Evolutionary conservation across 1,139 yeast genomes (phyloP), one percentile per base, ranked within the genome.

Genomic region (Yamadazyma trypodendri): DNA sequence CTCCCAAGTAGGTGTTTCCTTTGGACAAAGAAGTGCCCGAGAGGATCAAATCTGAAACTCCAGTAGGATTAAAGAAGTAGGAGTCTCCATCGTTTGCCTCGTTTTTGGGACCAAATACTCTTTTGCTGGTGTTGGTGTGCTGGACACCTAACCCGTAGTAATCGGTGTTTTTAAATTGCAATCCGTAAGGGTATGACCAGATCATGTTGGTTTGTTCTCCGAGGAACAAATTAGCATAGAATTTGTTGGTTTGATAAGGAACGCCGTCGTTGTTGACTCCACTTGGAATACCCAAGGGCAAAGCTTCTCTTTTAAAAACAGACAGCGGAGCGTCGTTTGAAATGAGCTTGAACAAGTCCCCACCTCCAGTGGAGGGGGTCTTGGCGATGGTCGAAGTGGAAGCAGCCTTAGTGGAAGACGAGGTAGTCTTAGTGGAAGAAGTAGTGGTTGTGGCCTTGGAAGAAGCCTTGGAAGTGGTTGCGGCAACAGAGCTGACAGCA

Each of bases 161-260:
- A 34, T 51, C 61, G 25, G 51, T 43, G 7, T 65, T 67, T 21
- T 52, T 52, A 71, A 75, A 80, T 81, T 87, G 86, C 31, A 88
- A 60, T 2, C 88, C 80, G 54, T 86, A 88, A 2, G 97, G 97
- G 51, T 83, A 89, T 1, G 95, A 77, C 82, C 86, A 87, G 4
- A 82, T 75, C 50, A 68, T 83, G 38, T 76, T 62, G 9, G 75
- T 73, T 54, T 85, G 92, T 29, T 65, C 63, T 1, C 72, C 92
- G 17, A 89, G 72, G 43, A 87, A 63, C 55, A 88, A 63, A 60
- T 89, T 89, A 8, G 86, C 83, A 56, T 84, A 88, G 59, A 87
- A 89, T 56, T 88, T 87, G 63, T 89, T 89, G 14, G 97, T 88
- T 46, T 79, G 79, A 33, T 80, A 71, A 6, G 95, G 87, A 32